Base-by-base conservation (phyloP, 371 early-diverging fungal species). In the Mucor mucedo region DNA sequence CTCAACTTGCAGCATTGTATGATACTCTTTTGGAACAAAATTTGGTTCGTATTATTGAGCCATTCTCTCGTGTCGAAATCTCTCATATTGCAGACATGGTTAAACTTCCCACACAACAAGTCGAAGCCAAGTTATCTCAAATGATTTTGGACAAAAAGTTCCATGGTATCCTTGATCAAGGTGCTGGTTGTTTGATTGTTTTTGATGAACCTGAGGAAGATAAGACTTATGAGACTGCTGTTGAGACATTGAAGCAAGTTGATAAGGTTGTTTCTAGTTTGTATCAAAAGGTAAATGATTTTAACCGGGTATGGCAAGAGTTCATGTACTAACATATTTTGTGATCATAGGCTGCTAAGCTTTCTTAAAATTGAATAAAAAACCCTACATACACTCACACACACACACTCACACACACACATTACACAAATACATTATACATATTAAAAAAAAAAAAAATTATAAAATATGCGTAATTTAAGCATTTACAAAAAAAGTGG, bases 131-230 rank as follows among this genome's bases (percentile, higher is more conserved):
- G 65, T 83, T 99, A 49, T 95, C 97, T 59, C 96, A 98, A 75
- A 98, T 99, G 98, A 99, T 99, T 68, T 83, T 99, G 69, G 99
- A 99, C 83, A 91, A 94, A 77, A 92, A 92, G 16, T 92, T 99
- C 73, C 84, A 87, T 60, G 99, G 99, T 45, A 95, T 98, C 65
- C 81, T 99, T 62, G 99, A 99, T 72, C 99, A 99, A 79, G 97
- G 97, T 28, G 95, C 93, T 28, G 97, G 97, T 14, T 93, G 93
- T 64, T 73, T 98, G 68, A 90, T 95, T 60, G 89, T 98, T 4
- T 98, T 96, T 83, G 97, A 98, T 32, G 96, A 95, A 48, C 82
- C 87, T 21, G 86, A 86, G 68, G 85, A 84, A 63, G 97, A 97
- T 75, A 93, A 93, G 81, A 93, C 95, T 0, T 97, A 96, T 73